Percentiles rank a stretch among this genome's conserved stretches.
phyloP scores from a whole-genome alignment of 768 basidiomycete genomes.

The Dendrothele bispora region DNA sequence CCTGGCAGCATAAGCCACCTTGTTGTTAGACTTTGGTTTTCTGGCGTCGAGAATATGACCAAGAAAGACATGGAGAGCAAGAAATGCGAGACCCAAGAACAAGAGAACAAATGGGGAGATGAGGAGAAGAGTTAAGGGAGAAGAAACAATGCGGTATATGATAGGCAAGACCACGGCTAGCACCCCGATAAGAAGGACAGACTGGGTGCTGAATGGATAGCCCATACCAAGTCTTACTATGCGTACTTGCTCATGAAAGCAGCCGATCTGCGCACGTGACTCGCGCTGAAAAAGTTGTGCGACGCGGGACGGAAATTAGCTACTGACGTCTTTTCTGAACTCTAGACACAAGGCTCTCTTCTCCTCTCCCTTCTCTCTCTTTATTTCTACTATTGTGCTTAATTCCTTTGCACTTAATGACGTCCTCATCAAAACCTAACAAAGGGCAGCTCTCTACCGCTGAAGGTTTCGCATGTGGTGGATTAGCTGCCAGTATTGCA shows the following conservation, averaged over 20 bases:
- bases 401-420: too few relatives aligned
- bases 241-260: too few relatives aligned
- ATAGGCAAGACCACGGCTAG: slow-evolving; percentile 59
- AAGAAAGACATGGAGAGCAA: slow-evolving; percentile 54
- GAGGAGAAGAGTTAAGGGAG: slow-evolving; percentile 63
- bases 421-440: slow-evolving; percentile 13
- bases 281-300: too few relatives aligned
- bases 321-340: too few relatives aligned
- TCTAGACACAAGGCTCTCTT: too few relatives aligned
- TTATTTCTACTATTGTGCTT: too few relatives aligned
- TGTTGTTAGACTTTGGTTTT: slow-evolving; percentile 27
- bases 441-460: slow-evolving; percentile 49
- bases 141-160: slow-evolving; percentile 56
- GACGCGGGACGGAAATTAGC: too few relatives aligned
- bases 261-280: too few relatives aligned
- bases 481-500: slow-evolving; percentile 87
- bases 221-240: too few relatives aligned
- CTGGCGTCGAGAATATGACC: slow-evolving; percentile 59
- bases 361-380: neutral
- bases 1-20: slow-evolving; percentile 58
- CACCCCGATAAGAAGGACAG: slow-evolving; percentile 57
- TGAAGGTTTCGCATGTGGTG: slow-evolving; percentile 89
- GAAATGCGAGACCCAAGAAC: slow-evolving; percentile 46
- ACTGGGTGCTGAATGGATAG: slow-evolving; percentile 43
- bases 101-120: slow-evolving; percentile 60